These are phyloP conservation scores for Lipomyces oligophaga DNA, from an alignment of 805 yeast species.

Conservation along the genomic window DNA sequence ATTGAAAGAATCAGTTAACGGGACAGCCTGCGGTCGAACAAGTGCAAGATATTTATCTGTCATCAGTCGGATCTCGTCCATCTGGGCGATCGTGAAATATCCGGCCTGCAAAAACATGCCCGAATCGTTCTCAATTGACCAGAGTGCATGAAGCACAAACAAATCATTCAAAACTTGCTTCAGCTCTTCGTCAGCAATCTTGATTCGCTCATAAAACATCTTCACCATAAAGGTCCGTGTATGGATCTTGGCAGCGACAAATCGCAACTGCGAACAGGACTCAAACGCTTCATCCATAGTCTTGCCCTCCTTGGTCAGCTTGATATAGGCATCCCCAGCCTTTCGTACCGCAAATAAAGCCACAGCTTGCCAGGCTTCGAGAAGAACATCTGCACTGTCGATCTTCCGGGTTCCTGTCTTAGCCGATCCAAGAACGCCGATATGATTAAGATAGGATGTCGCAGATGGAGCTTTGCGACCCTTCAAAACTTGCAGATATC, in stretches of 20 bases:
- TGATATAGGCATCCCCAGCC: slow-evolving; percentile 36
- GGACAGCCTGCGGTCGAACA: slow-evolving; percentile 66
- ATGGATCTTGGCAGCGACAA: slow-evolving; percentile 42
- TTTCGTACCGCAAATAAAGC: slow-evolving; percentile 36
- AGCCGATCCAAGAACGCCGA: slow-evolving; percentile 6
- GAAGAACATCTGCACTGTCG: slow-evolving; percentile 20
- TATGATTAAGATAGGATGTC: slow-evolving; percentile 42
- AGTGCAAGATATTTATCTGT: slow-evolving; percentile 47
- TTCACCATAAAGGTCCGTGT: slow-evolving; percentile 40
- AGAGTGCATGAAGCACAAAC: slow-evolving; percentile 59
- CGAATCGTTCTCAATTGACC: slow-evolving; percentile 65
- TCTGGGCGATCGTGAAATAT: slow-evolving; percentile 49
- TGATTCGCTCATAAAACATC: slow-evolving; percentile 39
- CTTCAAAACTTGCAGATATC: slow-evolving; percentile 40
- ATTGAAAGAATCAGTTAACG: slow-evolving; percentile 79
- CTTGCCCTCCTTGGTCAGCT: slow-evolving; percentile 31
- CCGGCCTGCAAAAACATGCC: slow-evolving; percentile 67
- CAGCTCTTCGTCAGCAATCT: slow-evolving; percentile 42
- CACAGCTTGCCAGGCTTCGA: slow-evolving; percentile 40
- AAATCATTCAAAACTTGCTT: slow-evolving; percentile 50
- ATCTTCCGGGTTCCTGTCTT: slow-evolving; percentile 18
- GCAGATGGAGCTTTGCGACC: slow-evolving; percentile 49
- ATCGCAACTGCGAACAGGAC: slow-evolving; percentile 41
- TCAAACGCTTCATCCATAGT: slow-evolving; percentile 39
- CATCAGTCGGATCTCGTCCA: slow-evolving; percentile 43